Evolutionary conservation across 208 protist species (phyloP).

Genomic region (Trypanosoma conorhini): DNA sequence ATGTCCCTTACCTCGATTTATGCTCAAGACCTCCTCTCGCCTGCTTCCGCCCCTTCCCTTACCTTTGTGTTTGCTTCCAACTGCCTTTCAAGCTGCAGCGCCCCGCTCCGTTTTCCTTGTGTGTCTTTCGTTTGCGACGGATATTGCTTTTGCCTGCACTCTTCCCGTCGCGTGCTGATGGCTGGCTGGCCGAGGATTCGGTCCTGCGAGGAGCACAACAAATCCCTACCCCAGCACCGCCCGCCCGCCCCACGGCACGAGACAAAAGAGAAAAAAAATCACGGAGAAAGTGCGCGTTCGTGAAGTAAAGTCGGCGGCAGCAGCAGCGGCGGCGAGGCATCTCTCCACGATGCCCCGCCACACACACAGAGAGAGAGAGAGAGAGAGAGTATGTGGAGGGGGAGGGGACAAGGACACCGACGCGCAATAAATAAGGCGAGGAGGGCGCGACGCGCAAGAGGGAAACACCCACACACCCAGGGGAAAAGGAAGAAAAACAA

Average conservation of each 20-base stretch:
- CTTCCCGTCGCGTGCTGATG: neutral
- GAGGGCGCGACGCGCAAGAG: neutral
- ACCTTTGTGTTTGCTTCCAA: slow-evolving; percentile 1
- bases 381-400: neutral
- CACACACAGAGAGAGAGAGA: neutral
- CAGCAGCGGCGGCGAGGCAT: neutral
- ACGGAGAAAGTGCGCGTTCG: neutral
- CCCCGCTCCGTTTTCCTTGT: neutral
- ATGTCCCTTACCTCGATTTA: neutral
- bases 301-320: neutral
- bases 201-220: neutral
- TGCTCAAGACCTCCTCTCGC: neutral
- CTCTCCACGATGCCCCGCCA: neutral
- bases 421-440: neutral
- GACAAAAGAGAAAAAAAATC: neutral
- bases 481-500: neutral
- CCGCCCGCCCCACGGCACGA: neutral
- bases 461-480: neutral
- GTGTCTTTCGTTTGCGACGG: neutral
- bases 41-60: neutral
- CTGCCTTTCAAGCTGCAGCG: neutral
- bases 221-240: neutral
- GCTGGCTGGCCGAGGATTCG: neutral
- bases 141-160: neutral
- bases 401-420: neutral